A percentile compares a stretch with the other conserved stretches of the same genome.
phyloP scores from a whole-genome alignment of 352 stramenopile species.

The Hyaloperonospora arabidopsidis region DNA sequence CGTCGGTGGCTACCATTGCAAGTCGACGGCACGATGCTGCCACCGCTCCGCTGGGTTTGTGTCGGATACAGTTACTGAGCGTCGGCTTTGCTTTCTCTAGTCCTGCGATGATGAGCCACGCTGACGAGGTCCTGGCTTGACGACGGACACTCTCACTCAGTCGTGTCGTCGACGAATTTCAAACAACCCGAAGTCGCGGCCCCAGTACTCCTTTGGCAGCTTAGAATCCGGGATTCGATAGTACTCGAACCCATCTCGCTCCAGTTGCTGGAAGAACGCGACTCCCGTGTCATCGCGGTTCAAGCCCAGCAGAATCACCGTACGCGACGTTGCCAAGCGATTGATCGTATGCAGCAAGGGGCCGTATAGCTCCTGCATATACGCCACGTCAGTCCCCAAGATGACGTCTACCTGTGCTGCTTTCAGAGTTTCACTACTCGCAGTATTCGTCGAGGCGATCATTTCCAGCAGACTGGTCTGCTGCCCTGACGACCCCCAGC shows the following conservation, averaged over 20 bases:
- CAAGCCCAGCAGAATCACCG: slow-evolving; percentile 63
- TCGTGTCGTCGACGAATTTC: slow-evolving; percentile 39
- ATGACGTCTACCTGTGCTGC: slow-evolving; percentile 52
- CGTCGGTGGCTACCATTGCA: no score
- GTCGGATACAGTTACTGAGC: no score
- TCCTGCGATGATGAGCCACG: no score
- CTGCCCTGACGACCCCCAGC: slow-evolving; percentile 43
- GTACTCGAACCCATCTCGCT: slow-evolving; percentile 66
- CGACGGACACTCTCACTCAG: not conserved
- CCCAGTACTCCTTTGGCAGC: slow-evolving; percentile 44
- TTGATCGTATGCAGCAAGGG: slow-evolving; percentile 59
- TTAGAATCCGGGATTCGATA: slow-evolving; percentile 71
- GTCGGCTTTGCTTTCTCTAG: no score
- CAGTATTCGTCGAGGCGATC: slow-evolving; percentile 12
- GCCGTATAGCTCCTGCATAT: slow-evolving; percentile 65
- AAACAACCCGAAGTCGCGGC: slow-evolving; percentile 78
- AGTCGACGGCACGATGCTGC: no score
- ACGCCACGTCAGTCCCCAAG: slow-evolving; percentile 75
- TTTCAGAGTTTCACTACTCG: slow-evolving; percentile 5
- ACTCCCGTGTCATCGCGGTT: slow-evolving; percentile 61
- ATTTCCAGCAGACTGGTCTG: slow-evolving; percentile 38
- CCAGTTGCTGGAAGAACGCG: slow-evolving; percentile 62
- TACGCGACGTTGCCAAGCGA: slow-evolving; percentile 30
- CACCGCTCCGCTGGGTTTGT: no score
- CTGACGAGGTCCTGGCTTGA: no score